These are phyloP conservation scores for Diplocarpon mali DNA, from an alignment of 2,329 filamentous ascomycete genomes.

Conservation along the genomic window DNA sequence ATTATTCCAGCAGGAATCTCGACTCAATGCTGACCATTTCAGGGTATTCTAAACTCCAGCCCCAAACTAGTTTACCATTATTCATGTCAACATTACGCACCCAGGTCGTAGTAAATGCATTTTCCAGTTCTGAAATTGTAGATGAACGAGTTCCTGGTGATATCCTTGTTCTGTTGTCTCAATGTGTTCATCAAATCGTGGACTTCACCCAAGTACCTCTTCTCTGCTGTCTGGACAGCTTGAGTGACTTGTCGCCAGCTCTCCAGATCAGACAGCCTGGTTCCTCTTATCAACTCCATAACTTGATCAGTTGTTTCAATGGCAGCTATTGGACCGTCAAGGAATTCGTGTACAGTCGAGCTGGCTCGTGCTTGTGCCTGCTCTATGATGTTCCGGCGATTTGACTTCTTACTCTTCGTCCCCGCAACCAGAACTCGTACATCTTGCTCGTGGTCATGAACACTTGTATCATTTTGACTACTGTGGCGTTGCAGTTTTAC, in stretches of 20 bases:
- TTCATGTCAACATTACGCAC: conserved; percentile 19
- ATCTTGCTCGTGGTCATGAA: conserved; percentile 47
- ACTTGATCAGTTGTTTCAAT: conserved; percentile 81
- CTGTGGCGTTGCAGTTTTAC: conserved; percentile 27
- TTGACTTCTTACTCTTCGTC: conserved; percentile 83
- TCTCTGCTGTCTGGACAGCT: conserved; percentile 61
- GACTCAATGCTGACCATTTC: not conserved
- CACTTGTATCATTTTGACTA: conserved; percentile 17
- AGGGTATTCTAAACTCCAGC: conserved; percentile 2
- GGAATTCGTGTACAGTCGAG: conserved; percentile 57
- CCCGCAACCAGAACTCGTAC: conserved; percentile 77
- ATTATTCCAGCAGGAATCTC: no score
- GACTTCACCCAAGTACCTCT: conserved; percentile 73
- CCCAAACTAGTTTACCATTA: not conserved
- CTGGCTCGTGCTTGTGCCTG: conserved; percentile 52
- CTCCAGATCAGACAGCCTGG: conserved; percentile 67
- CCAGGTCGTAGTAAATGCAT: conserved; percentile 78
- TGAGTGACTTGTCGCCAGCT: conserved; percentile 78
- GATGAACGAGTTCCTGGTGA: conserved; percentile 65
- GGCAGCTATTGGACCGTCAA: conserved; percentile 71
- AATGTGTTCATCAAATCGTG: conserved; percentile 62
- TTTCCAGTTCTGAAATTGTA: conserved; percentile 84
- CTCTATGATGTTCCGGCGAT: conserved; percentile 76
- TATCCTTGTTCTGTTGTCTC: conserved; percentile 46
- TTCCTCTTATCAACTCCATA: conserved; percentile 64